A percentile compares a stretch with the other conserved stretches of the same genome.
phyloP scores from a whole-genome alignment of 2,329 filamentous ascomycete genomes.

The Dothistroma pini region DNA sequence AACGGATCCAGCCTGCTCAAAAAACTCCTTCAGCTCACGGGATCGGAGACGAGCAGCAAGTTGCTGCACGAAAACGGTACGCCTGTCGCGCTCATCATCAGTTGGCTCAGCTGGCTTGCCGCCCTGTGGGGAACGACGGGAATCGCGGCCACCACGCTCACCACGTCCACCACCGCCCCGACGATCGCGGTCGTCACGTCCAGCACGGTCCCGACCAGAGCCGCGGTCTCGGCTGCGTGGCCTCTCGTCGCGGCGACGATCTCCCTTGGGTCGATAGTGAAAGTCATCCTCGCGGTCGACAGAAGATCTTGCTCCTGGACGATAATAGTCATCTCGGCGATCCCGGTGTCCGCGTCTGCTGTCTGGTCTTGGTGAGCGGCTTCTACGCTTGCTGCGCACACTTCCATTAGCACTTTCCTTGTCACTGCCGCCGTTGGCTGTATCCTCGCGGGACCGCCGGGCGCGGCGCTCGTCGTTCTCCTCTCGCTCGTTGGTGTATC shows the following conservation, averaged over 20 bases:
- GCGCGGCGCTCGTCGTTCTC: constrained; percentile 35
- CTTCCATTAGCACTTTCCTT: constrained; percentile 38
- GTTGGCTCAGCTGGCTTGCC: constrained; percentile 65
- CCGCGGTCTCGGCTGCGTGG: constrained; percentile 43
- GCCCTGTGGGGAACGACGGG: constrained; percentile 44
- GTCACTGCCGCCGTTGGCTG: constrained; percentile 38
- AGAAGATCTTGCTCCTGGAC: constrained; percentile 33
- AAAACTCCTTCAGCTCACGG: constrained; percentile 89
- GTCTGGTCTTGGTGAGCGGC: constrained; percentile 25
- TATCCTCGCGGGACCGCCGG: constrained; percentile 32
- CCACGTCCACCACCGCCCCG: constrained; percentile 39
- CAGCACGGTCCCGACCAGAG: constrained; percentile 60
- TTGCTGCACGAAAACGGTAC: constrained; percentile 98
- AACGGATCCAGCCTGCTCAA: constrained; percentile 89
- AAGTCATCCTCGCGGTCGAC: constrained; percentile 38
- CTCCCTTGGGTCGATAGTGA: constrained; percentile 31
- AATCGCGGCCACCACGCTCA: constrained; percentile 55
- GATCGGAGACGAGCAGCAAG: constrained; percentile 90
- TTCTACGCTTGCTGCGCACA: constrained; percentile 31
- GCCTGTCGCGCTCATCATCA: constrained; percentile 93
- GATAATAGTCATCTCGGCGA: constrained; percentile 39
- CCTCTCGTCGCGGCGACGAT: constrained; percentile 20
- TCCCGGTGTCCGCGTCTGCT: constrained; percentile 21
- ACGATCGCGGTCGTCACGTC: constrained; percentile 56
- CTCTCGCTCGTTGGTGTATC: constrained; percentile 34